These are phyloP conservation scores for Sporothrix brasiliensis DNA, from an alignment of 2,329 filamentous ascomycete species.

Conservation along the genomic window DNA sequence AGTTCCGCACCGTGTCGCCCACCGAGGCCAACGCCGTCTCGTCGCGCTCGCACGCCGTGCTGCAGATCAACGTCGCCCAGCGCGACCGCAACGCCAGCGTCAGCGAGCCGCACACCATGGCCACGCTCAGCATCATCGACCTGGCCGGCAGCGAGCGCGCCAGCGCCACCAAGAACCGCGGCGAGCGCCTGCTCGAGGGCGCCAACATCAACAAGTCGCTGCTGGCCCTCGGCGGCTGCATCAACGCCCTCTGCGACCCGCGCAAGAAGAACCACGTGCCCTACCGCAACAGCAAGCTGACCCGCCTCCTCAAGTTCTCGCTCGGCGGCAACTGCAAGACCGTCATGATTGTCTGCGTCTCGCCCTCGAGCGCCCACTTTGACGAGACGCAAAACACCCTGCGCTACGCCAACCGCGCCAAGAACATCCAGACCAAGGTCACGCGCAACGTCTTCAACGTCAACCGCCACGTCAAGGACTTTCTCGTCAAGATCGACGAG, in stretches of 20 bases:
- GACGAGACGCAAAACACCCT: slow-evolving; percentile 98
- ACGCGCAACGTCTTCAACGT: slow-evolving; percentile 99
- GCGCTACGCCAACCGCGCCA: slow-evolving; percentile 94
- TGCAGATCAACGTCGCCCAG: slow-evolving; percentile 94
- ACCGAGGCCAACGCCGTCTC: slow-evolving; percentile 98
- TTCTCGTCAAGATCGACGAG: slow-evolving; percentile 98
- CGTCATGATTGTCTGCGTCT: slow-evolving; percentile 99
- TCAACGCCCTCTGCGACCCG: slow-evolving; percentile 94
- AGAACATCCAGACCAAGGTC: slow-evolving; percentile 99
- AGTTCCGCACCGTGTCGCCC: slow-evolving; percentile 91
- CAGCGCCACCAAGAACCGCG: slow-evolving; percentile 94
- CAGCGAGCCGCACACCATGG: slow-evolving; percentile 96
- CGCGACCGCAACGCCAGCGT: slow-evolving; percentile 91
- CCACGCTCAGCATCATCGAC: slow-evolving; percentile 97
- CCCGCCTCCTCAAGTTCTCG: slow-evolving; percentile 92
- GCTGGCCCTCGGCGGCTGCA: slow-evolving; percentile 91
- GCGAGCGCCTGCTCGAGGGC: slow-evolving; percentile 86
- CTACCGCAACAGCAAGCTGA: slow-evolving; percentile 97
- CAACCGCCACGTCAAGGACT: slow-evolving; percentile 98
- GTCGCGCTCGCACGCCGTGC: slow-evolving; percentile 92
- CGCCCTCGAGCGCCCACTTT: slow-evolving; percentile 92
- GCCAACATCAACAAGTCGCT: slow-evolving; percentile 99
- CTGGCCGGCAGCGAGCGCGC: slow-evolving; percentile 93
- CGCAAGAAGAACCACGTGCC: slow-evolving; percentile 92
- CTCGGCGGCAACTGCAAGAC: slow-evolving; percentile 98